Base-by-base conservation (phyloP, 78 protist genomes). In the Mastigamoeba balamuthi region DNA sequence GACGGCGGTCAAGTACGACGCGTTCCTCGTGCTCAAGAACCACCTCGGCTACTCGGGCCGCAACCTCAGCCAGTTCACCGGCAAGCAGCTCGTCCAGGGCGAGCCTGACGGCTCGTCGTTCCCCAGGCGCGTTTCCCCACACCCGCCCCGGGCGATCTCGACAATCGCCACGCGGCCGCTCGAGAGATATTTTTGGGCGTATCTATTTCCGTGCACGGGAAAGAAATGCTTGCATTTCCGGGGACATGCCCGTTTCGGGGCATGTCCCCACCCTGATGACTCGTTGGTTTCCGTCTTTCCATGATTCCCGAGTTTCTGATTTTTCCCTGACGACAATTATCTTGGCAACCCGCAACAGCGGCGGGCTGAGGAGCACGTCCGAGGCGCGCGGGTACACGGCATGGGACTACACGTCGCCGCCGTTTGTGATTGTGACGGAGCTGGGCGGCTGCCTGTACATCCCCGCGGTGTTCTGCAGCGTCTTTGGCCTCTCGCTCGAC, bases 351-450 rank as follows among this genome's bases (percentile, higher is more conserved):
- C n/a, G n/a, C n/a, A n/a, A n/a, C n/a, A 66, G 33, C 3, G 98
- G 98, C 33, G 98, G 98, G 40, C 69, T 92, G 25, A 89, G 98
- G 67, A 65, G 78, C 28, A 94, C 98, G 3, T 83, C 76, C 90
- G 81, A 76, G 23, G 98, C 98, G 25, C 74, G 95, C 25, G 98
- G 93, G n/a, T 94, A 94, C 84, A 88, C 93, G 0, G 84, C 83
- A 4, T 85, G 94, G 91, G 95, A 93, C 67, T 83, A 87, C 28
- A 84, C 91, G 3, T 88, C 93, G 17, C 93, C 93, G 38, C 77
- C 93, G 29, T 93, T 82, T 41, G 39, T 91, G 35, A 66, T 77
- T 23, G 78, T 63, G n/a, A 88, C 78, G 41, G 52, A 53, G 43
- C 43, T 82, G 35, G 83, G 83, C 72, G 30, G 69, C 1, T 73